phyloP scores from a whole-genome alignment of 1,284 basidiomycete species.

The Somion occarium region DNA sequence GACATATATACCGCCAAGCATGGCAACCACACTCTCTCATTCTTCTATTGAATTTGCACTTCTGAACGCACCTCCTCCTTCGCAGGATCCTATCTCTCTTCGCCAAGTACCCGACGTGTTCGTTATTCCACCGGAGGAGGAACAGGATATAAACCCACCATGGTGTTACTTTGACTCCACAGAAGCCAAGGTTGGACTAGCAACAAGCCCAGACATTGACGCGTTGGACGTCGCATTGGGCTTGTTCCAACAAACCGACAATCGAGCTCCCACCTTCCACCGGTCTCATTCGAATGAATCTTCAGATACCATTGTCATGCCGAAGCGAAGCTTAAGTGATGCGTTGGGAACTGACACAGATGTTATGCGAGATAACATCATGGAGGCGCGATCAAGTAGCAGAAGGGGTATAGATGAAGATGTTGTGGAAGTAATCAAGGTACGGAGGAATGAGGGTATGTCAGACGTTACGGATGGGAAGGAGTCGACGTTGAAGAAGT shows the following conservation, averaged over 20 bases:
- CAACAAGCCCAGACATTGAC: constrained; percentile 35
- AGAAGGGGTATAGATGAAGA: constrained; percentile 38
- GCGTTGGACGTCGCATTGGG: constrained; percentile 38
- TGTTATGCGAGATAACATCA: constrained; percentile 6
- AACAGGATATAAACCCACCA: constrained; percentile 47
- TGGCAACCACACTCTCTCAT: constrained; percentile 25
- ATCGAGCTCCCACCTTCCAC: constrained; percentile 28
- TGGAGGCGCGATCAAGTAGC: constrained; percentile 19
- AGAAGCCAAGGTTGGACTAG: constrained; percentile 23
- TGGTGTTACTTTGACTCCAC: constrained; percentile 65
- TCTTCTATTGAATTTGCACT: constrained; percentile 16
- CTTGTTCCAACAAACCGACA: constrained; percentile 28
- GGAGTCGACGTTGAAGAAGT: constrained; percentile 32
- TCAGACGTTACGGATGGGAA: constrained; percentile 22
- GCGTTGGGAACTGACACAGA: constrained; percentile 4
- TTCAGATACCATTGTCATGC: constrained; percentile 30
- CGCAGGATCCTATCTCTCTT: constrained; percentile 21
- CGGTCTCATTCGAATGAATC: constrained; percentile 22
- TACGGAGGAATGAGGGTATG: constrained; percentile 41
- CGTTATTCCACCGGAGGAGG: constrained; percentile 68
- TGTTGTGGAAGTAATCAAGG: constrained; percentile 64
- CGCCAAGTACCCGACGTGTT: constrained; percentile 51
- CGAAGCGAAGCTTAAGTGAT: constrained; percentile 17
- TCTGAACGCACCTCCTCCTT: constrained; percentile 22
- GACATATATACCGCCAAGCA: constrained; percentile 13